Evolutionary conservation across 768 basidiomycete species (phyloP).

Genomic region (Crucibulum laeve): DNA sequence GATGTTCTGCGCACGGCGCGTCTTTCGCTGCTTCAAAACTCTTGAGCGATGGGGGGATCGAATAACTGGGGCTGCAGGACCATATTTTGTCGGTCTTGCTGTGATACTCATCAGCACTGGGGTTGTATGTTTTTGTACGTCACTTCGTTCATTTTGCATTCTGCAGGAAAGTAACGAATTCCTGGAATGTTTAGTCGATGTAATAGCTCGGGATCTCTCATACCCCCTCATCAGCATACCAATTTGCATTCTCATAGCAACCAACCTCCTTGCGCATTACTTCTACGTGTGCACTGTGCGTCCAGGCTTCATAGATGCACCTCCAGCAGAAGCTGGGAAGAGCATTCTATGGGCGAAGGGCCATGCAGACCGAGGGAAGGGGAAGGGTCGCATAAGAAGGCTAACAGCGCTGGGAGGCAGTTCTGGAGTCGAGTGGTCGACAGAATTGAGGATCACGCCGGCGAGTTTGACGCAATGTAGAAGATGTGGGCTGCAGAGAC

Average conservation of each 20-base stretch:
- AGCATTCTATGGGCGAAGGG: conserved; percentile 56
- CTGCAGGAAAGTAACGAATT: too few species aligned
- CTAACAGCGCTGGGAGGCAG: too few species aligned
- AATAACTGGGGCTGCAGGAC: conserved; percentile 88
- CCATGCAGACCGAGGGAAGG: conserved; percentile 10
- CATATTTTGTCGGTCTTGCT: conserved; percentile 84
- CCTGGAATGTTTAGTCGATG: conserved; percentile 56
- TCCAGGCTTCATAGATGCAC: conserved; percentile 78
- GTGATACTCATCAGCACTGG: conserved; percentile 66
- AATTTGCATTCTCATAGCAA: conserved; percentile 66
- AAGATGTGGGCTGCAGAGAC: conserved; percentile 64
- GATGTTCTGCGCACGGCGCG: conserved; percentile 42
- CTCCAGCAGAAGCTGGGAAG: conserved; percentile 32
- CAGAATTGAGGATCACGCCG: conserved; percentile 42
- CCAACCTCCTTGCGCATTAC: conserved; percentile 81
- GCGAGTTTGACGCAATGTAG: conserved; percentile 59
- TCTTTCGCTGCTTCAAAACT: conserved; percentile 49
- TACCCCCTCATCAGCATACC: conserved; percentile 59
- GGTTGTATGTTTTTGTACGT: conserved; percentile 78
- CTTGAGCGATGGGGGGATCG: conserved; percentile 75
- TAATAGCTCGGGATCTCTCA: conserved; percentile 65
- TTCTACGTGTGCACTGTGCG: conserved; percentile 75
- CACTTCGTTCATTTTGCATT: not conserved
- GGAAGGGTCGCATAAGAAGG: too few species aligned
- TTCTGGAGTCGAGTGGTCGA: conserved; percentile 48